Evolutionary conservation across 805 yeast genomes (phyloP).

Genomic region (Clavispora fructus): DNA sequence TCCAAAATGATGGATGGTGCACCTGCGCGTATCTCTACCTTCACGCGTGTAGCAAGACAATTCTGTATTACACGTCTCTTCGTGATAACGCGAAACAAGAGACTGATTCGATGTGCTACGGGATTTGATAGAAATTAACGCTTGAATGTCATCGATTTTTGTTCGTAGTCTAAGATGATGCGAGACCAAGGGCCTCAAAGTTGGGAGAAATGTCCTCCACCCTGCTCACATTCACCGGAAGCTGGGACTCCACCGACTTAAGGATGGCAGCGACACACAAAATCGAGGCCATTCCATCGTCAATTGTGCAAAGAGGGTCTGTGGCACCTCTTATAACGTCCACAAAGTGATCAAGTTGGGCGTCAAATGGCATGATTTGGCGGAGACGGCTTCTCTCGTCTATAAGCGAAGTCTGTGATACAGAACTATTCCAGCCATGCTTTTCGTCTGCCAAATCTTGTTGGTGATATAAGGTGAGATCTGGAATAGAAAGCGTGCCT

Average conservation of each 20-base stretch:
- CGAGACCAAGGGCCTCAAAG: background rate
- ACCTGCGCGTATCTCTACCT: background rate
- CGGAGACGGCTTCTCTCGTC: conserved; percentile 11
- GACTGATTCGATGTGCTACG: too few species aligned
- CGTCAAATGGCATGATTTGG: conserved; percentile 28
- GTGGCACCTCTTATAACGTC: conserved; percentile 26
- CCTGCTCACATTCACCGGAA: conserved; percentile 26
- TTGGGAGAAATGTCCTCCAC: conserved; percentile 15
- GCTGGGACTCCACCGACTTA: conserved; percentile 28
- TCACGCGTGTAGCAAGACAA: background rate
- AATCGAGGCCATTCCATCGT: conserved; percentile 34
- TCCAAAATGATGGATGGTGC: background rate
- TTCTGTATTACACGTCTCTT: background rate
- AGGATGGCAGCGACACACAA: conserved; percentile 33
- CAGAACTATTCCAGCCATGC: conserved; percentile 22
- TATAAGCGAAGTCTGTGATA: conserved; percentile 12
- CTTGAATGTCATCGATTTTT: background rate
- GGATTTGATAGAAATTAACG: background rate
- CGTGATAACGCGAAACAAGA: too few species aligned
- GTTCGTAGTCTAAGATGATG: background rate
- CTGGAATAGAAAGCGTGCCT: conserved; percentile 36
- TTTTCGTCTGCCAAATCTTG: background rate
- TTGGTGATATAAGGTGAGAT: conserved; percentile 30
- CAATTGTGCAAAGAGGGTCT: conserved; percentile 28
- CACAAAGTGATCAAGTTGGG: conserved; percentile 34